A percentile compares a stretch with the other conserved stretches of the same genome.
Conservation (phyloP, 306 rosid genomes). For the Astragalus glycyphyllos region DNA sequence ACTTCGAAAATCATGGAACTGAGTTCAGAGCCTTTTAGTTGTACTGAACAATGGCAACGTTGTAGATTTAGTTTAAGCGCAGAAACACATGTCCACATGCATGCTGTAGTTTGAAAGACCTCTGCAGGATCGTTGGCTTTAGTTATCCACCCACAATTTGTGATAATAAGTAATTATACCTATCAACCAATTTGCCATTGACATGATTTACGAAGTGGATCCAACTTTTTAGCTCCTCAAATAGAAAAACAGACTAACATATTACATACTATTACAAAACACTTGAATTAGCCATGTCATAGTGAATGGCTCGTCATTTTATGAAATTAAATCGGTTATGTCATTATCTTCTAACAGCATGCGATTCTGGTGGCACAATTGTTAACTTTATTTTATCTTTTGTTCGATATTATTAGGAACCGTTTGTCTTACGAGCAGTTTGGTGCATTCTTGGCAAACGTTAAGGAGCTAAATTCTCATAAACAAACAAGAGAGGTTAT, state of each 20-base stretch:
- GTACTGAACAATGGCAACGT: slow-evolving; percentile 3
- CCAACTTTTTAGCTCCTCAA: slow-evolving; percentile 9
- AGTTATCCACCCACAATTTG: background rate
- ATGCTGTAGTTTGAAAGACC: background rate
- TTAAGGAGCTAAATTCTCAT: slow-evolving; percentile 91
- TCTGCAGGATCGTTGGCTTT: too few species aligned
- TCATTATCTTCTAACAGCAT: slow-evolving; percentile 5
- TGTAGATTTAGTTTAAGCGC: background rate
- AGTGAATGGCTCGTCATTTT: background rate
- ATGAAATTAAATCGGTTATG: slow-evolving; percentile 2
- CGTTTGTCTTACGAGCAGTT: slow-evolving; percentile 97
- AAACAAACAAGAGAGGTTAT: slow-evolving; percentile 91
- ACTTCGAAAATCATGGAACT: slow-evolving; percentile 19
- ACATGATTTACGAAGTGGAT: background rate
- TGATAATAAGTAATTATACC: slow-evolving; percentile 2
- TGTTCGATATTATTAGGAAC: slow-evolving; percentile 60
- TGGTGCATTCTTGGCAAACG: slow-evolving; percentile 91
- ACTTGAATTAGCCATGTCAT: background rate
- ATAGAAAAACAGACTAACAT: background rate
- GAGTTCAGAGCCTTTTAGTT: background rate
- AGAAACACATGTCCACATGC: background rate
- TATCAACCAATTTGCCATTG: slow-evolving; percentile 3
- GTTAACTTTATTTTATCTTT: slow-evolving; percentile 19
- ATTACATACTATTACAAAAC: background rate
- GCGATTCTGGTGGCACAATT: background rate